Conservation (phyloP, 192 early-diverging fungal species). For the Coemansia sp. region DNA sequence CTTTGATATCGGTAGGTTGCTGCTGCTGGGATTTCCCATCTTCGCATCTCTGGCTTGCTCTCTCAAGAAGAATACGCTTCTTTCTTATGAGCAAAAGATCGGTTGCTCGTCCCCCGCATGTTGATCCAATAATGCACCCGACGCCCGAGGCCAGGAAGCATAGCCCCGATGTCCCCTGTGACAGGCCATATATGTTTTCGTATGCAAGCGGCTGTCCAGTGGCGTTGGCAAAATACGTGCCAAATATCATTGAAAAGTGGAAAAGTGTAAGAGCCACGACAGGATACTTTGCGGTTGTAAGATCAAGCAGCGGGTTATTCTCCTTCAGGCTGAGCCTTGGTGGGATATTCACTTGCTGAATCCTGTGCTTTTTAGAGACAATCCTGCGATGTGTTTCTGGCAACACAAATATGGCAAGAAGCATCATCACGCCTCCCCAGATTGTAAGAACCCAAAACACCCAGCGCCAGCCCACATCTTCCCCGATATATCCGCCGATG, state of each 20-base stretch:
- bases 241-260: conserved; percentile 54
- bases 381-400: conserved; percentile 61
- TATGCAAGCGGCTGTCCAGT: conserved; percentile 53
- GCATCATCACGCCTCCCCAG: conserved; percentile 52
- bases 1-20: neutral
- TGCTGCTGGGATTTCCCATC: conserved; percentile 2
- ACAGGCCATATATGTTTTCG: conserved; percentile 41
- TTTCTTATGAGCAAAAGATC: conserved; percentile 31
- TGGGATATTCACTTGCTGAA: conserved; percentile 46
- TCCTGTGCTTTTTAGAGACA: conserved; percentile 27
- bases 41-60: neutral
- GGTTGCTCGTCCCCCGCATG: conserved; percentile 43
- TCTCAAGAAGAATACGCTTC: conserved; percentile 4
- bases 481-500: conserved; percentile 57
- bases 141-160: conserved; percentile 55
- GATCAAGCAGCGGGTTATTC: conserved; percentile 46
- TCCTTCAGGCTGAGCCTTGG: conserved; percentile 14
- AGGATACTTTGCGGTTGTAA: conserved; percentile 34
- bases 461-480: conserved; percentile 58
- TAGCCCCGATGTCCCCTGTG: conserved; percentile 48
- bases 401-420: conserved; percentile 56
- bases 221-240: conserved; percentile 54
- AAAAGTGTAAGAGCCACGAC: conserved; percentile 36
- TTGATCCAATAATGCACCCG: conserved; percentile 48
- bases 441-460: conserved; percentile 63